phyloP scores from a whole-genome alignment of 805 yeast species.

The Schwanniomyces pseudopolymorphus region DNA sequence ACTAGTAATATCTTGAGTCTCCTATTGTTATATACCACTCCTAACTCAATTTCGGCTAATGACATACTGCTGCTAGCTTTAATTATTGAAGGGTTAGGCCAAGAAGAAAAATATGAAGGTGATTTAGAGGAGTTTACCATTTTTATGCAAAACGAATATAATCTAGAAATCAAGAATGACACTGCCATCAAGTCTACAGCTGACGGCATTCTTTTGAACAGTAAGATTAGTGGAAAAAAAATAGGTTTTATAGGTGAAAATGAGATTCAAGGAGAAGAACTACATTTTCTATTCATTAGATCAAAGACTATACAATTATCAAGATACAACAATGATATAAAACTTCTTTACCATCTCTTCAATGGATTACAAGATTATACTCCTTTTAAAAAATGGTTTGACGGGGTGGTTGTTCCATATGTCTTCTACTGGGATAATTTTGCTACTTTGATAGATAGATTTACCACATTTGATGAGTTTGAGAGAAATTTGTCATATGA shows the following conservation, averaged over 20 bases:
- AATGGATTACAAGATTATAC: conserved; percentile 8
- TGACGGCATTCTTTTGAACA: not conserved
- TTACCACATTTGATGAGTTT: conserved; percentile 13
- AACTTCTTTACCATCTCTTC: conserved; percentile 14
- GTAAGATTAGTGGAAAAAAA: not conserved
- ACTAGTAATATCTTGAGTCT: conserved; percentile 6
- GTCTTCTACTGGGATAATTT: conserved; percentile 27
- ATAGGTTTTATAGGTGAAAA: not conserved
- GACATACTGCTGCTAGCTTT: not conserved
- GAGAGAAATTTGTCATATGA: conserved; percentile 9
- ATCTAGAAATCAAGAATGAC: not conserved
- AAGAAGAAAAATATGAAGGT: not conserved
- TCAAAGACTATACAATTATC: conserved; percentile 20
- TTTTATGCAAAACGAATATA: not conserved
- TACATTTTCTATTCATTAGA: conserved; percentile 17
- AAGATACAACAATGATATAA: conserved; percentile 16
- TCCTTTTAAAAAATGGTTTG: conserved; percentile 25
- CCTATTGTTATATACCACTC: conserved; percentile 5
- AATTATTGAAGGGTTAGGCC: not conserved
- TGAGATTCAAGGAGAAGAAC: not conserved
- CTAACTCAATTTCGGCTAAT: conserved; percentile 1
- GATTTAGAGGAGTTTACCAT: conserved; percentile 3
- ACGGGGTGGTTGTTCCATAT: conserved; percentile 28
- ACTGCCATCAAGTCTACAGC: not conserved
- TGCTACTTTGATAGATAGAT: conserved; percentile 11